Evolutionary conservation across 352 stramenopile species (phyloP).

Genomic region (Phytopythium ostracodes): DNA sequence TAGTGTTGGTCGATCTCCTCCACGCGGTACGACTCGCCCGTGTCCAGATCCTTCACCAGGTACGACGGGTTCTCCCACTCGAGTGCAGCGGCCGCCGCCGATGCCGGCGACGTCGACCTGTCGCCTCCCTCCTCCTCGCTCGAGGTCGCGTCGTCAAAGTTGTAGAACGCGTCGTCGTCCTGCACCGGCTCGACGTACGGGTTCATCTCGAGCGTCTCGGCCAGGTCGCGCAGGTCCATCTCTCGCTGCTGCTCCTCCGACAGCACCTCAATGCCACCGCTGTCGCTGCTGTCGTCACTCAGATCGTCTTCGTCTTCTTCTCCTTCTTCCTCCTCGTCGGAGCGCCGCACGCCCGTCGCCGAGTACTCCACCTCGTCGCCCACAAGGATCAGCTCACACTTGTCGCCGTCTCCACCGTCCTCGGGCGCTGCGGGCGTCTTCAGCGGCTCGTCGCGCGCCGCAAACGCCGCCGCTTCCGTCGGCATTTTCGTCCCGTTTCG

Average conservation of each 20-base stretch:
- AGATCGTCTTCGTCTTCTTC: no score
- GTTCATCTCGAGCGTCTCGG: conserved; percentile 37
- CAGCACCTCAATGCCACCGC: conserved; percentile 9
- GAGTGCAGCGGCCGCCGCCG: conserved; percentile 22
- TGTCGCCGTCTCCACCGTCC: background rate
- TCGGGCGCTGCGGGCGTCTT: background rate
- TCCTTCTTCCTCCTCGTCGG: background rate
- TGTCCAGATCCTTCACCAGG: conserved; percentile 79
- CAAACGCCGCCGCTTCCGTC: background rate
- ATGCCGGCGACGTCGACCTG: conserved; percentile 8
- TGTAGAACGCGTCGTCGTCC: conserved; percentile 26
- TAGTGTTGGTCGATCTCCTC: conserved; percentile 86
- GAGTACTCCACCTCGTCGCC: conserved; percentile 3
- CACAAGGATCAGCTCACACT: conserved; percentile 1
- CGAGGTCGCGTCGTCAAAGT: conserved; percentile 25
- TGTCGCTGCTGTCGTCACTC: conserved; percentile 22
- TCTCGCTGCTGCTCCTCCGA: conserved; percentile 24
- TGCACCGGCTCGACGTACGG: conserved; percentile 44
- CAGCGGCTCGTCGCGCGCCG: background rate
- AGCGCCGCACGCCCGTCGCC: background rate
- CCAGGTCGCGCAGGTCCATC: conserved; percentile 21
- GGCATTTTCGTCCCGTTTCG: background rate
- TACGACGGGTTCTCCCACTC: conserved; percentile 81
- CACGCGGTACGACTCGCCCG: conserved; percentile 69
- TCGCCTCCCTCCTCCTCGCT: conserved; percentile 14